phyloP scores from a whole-genome alignment of 2,329 filamentous ascomycete genomes.

The Zarea fungicola region DNA sequence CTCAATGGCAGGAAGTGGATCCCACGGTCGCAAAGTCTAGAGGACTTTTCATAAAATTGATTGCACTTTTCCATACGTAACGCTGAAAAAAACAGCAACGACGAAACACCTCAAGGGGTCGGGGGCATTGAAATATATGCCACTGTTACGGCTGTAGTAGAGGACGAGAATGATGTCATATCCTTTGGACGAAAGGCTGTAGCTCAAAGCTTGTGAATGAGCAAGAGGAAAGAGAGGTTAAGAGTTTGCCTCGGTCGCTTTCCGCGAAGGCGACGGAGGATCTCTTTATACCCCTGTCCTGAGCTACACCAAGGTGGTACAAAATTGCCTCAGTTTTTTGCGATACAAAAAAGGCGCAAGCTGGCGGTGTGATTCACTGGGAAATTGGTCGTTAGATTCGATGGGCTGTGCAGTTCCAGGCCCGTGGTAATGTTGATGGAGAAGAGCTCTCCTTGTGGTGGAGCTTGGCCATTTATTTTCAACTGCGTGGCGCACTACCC shows the following conservation, averaged over 20 bases:
- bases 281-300: too few relatives aligned
- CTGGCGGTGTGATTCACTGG: background rate
- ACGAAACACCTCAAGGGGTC: slow-evolving; percentile 2
- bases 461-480: background rate
- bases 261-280: background rate
- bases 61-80: slow-evolving; percentile 6
- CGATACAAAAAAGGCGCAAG: background rate
- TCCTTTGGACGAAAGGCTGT: background rate
- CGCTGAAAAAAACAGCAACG: background rate
- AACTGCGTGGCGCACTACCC: background rate
- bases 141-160: background rate
- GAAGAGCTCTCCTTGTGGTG: background rate
- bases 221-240: background rate
- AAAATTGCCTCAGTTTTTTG: slow-evolving; percentile 4
- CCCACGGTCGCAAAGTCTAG: background rate
- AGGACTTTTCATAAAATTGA: background rate
- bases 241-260: background rate
- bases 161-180: background rate
- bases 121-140: slow-evolving; percentile 3
- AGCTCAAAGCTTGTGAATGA: background rate
- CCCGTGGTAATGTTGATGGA: background rate
- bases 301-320: too few relatives aligned
- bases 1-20: slow-evolving; percentile 9
- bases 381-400: background rate
- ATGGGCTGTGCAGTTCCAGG: background rate